A percentile compares a stretch with the other conserved stretches of the same genome.
These are phyloP conservation scores for Capsicum pubescens DNA, from an alignment of 257 asterid genomes.

Conservation along the genomic window DNA sequence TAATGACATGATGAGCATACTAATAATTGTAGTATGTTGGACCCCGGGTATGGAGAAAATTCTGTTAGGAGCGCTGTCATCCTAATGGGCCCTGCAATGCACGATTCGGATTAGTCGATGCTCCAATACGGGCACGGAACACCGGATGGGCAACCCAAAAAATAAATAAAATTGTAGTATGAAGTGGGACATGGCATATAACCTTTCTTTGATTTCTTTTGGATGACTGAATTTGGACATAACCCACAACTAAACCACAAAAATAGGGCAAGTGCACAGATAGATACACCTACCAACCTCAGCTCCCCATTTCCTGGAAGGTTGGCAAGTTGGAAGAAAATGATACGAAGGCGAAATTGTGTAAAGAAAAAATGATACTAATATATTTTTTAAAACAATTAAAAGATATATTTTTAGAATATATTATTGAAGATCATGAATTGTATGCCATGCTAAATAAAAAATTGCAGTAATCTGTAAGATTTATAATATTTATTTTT, in stretches of 20 bases:
- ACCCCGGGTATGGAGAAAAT: too few relatives aligned
- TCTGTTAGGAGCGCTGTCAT: too few relatives aligned
- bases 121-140: too few relatives aligned
- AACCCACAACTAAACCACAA: not conserved
- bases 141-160: too few relatives aligned
- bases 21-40: too few relatives aligned
- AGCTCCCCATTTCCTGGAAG: not conserved
- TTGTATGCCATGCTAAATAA: not conserved
- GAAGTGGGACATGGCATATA: too few relatives aligned
- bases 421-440: not conserved
- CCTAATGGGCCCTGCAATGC: too few relatives aligned
- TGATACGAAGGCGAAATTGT: not conserved
- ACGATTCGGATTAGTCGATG: too few relatives aligned
- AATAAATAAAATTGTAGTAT: too few relatives aligned
- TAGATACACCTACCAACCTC: not conserved
- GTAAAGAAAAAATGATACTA: not conserved
- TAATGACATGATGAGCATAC: too few relatives aligned
- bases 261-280: not conserved
- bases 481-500: not conserved
- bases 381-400: too few relatives aligned
- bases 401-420: too few relatives aligned
- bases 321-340: not conserved
- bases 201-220: not conserved
- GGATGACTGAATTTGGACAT: not conserved
- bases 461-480: not conserved